Percentiles rank a stretch among this genome's conserved stretches.
These are phyloP conservation scores for Aspergillus sp. DNA, from an alignment of 2,329 filamentous ascomycete genomes.

Conservation along the genomic window DNA sequence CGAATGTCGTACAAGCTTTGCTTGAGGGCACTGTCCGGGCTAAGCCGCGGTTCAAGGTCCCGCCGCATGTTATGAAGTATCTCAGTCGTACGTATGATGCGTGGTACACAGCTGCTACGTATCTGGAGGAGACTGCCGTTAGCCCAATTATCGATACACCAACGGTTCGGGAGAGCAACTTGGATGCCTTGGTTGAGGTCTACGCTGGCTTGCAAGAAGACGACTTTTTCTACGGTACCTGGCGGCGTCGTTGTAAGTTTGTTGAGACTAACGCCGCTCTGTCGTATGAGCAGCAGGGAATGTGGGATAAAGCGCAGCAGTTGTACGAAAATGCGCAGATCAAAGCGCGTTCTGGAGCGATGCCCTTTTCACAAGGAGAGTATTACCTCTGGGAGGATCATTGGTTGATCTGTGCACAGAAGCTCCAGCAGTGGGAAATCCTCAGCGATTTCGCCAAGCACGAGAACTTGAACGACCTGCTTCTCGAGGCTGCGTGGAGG, in stretches of 20 bases:
- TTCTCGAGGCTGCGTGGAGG: conserved; percentile 91
- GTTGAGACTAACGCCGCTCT: conserved; percentile 95
- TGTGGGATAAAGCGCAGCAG: conserved; percentile 98
- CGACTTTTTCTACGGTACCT: conserved; percentile 94
- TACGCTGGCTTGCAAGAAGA: conserved; percentile 89
- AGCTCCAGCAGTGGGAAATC: conserved; percentile 98
- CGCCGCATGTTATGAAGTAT: conserved; percentile 93
- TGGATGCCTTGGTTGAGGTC: conserved; percentile 89
- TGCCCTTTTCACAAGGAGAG: conserved; percentile 91
- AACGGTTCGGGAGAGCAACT: conserved; percentile 80
- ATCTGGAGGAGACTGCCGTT: conserved; percentile 82
- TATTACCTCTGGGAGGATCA: conserved; percentile 99
- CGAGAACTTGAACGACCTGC: conserved; percentile 94
- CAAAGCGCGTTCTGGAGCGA: conserved; percentile 89
- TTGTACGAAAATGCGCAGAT: conserved; percentile 96
- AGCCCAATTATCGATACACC: conserved; percentile 76
- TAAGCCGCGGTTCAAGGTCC: conserved; percentile 81
- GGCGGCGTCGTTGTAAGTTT: conserved; percentile 89
- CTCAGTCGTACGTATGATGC: conserved; percentile 88
- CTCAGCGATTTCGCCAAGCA: conserved; percentile 96
- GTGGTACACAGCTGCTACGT: conserved; percentile 90
- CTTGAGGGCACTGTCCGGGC: conserved; percentile 79
- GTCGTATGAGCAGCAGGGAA: conserved; percentile 96
- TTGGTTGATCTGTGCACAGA: conserved; percentile 95
- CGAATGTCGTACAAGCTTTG: conserved; percentile 89